phyloP scores from a whole-genome alignment of 169 alveolate species.

The Plasmodium inui region DNA sequence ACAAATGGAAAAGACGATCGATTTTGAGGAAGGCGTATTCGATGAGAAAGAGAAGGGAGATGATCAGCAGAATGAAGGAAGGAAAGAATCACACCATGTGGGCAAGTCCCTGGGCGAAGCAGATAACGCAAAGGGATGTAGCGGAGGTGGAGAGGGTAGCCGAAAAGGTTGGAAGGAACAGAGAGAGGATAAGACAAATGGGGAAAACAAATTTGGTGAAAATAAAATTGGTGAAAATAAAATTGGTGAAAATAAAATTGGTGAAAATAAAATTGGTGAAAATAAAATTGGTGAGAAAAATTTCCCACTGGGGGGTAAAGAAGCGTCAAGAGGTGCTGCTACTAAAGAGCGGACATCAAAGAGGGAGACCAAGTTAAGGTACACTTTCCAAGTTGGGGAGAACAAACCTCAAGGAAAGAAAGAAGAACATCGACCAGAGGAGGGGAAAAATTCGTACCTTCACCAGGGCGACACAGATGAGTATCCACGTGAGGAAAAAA shows the following conservation, averaged over 20 bases:
- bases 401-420: background rate
- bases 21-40: background rate
- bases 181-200: background rate
- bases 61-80: background rate
- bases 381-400: background rate
- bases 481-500: background rate
- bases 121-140: background rate
- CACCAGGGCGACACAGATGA: background rate
- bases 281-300: background rate
- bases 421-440: background rate
- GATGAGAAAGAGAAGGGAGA: background rate
- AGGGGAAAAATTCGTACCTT: background rate
- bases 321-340: background rate
- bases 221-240: background rate
- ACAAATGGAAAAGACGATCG: conserved; percentile 25
- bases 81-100: background rate
- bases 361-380: background rate
- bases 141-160: background rate
- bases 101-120: background rate
- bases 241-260: background rate
- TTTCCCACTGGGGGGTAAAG: background rate
- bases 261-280: background rate
- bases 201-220: background rate
- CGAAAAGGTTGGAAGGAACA: background rate
- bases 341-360: background rate